Base-by-base conservation (phyloP, 495 filamentous ascomycete genomes). In the Aspergillus avenaceus region DNA sequence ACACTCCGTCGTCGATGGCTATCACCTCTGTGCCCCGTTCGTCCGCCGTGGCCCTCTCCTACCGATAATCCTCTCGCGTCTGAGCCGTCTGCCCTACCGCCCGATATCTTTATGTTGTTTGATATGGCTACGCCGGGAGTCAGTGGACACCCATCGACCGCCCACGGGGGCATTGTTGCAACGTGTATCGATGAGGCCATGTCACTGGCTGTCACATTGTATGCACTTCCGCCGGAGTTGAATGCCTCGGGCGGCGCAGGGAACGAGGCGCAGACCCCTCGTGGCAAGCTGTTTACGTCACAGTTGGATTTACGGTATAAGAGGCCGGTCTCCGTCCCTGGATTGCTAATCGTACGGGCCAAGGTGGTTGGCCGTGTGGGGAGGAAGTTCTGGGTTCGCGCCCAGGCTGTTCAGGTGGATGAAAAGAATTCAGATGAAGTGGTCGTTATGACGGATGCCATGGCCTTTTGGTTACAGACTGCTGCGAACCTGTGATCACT, bases 111-210 rank as follows among this genome's bases (percentile, higher is more conserved):
- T 9, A 65, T 71, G 66, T 50, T 72, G 13, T 55, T 69, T 23
- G 55, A 64, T 9, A 60, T 76, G 4, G 53, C 56, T 1, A 58
- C 54, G 11, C 63, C 71, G 3, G 72, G 72, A 1, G 40, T 76
- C 0, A 63, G 62, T 23, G 72, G 72, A 0, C 70, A 74, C 48
- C 68, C 72, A 12, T 50, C 41, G 0, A 72, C 65, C 1, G 69
- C 61, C 21, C 72, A 76, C 50, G 72, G 72, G 0, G 73, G 73
- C 6, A 53, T 91, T 11, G 63, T 89, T 26, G 86, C 85, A 1
- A 88, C 85, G 1, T 57, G 89, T 24, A 81, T 89, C 53, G 88
- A 90, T 66, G 83, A 84, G 66, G 74, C 77, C 11, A 73, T 74
- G 70, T 71, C 62, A 5, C 44, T 69, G 16, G 64, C 66, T 24